These are phyloP conservation scores for Quercus cerris DNA, from an alignment of 306 rosid genomes.

Conservation along the genomic window DNA sequence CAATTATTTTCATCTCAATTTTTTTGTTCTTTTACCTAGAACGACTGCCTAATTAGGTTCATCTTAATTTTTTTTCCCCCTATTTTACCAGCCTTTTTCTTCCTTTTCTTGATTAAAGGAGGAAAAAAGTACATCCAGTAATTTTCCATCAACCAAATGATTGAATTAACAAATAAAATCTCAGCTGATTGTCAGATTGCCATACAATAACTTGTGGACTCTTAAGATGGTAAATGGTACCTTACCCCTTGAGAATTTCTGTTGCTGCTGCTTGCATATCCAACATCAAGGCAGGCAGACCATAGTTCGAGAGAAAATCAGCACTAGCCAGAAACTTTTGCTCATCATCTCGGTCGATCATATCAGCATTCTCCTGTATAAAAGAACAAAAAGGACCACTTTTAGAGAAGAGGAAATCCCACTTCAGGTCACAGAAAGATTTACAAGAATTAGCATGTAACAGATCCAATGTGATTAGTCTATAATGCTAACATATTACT, in stretches of 20 bases:
- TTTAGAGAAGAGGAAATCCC: neutral
- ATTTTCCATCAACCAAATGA: neutral
- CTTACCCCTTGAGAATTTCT: constrained; percentile 83
- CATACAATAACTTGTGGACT: constrained; percentile 10
- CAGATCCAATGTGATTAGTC: neutral
- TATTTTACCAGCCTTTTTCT: neutral
- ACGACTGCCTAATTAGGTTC: neutral
- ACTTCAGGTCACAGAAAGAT: neutral
- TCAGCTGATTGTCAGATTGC: neutral
- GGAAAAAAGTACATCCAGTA: neutral
- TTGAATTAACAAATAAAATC: constrained; percentile 10
- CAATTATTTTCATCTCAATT: too few species aligned
- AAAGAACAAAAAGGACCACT: neutral
- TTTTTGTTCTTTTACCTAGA: neutral
- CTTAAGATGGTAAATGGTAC: constrained; percentile 23
- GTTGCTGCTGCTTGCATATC: constrained; percentile 65
- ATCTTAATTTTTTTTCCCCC: too few species aligned
- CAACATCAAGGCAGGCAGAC: constrained; percentile 64
- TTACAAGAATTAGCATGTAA: neutral
- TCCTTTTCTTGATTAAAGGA: neutral
- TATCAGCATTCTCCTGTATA: constrained; percentile 69
- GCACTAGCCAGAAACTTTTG: constrained; percentile 79
- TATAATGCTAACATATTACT: neutral
- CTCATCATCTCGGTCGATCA: constrained; percentile 66
- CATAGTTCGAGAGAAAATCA: constrained; percentile 68